A percentile compares a stretch with the other conserved stretches of the same genome.
Evolutionary conservation across 257 asterid genomes (phyloP).

Genomic region (Plantago ovata): DNA sequence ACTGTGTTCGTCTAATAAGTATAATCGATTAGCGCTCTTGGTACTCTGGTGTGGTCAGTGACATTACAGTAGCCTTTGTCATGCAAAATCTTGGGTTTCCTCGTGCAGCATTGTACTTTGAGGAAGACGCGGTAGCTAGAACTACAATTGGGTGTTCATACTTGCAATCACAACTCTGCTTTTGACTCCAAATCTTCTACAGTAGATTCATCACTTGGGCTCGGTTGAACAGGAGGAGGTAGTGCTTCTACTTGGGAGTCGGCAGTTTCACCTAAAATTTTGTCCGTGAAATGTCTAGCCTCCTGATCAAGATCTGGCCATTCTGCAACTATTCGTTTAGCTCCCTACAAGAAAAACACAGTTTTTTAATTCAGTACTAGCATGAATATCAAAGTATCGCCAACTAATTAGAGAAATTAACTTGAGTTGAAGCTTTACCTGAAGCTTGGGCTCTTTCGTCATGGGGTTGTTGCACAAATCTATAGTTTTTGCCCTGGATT

Average conservation of each 20-base stretch:
- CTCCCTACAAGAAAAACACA: constrained; percentile 55
- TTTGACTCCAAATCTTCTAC: constrained; percentile 59
- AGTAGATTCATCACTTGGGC: constrained; percentile 23
- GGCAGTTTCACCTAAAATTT: constrained; percentile 55
- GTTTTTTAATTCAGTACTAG: background rate
- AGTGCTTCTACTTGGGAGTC: constrained; percentile 44
- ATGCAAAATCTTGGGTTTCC: no score
- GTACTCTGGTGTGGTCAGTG: no score
- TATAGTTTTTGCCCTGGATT: constrained; percentile 85
- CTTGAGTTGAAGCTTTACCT: constrained; percentile 38
- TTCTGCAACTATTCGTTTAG: constrained; percentile 87
- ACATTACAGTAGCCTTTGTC: no score
- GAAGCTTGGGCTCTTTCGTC: constrained; percentile 99
- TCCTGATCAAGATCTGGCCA: constrained; percentile 97
- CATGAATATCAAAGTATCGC: background rate
- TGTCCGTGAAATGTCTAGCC: constrained; percentile 80
- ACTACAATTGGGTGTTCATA: no score
- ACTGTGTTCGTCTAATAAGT: no score
- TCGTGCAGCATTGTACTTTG: no score
- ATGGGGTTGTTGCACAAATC: constrained; percentile 99
- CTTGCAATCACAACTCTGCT: constrained; percentile 61
- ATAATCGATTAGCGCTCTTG: no score
- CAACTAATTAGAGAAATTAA: background rate
- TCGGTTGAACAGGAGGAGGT: constrained; percentile 28
- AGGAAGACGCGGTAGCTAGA: no score